Conservation (phyloP, 352 stramenopile species). For the Globisporangium recalcitrans region DNA sequence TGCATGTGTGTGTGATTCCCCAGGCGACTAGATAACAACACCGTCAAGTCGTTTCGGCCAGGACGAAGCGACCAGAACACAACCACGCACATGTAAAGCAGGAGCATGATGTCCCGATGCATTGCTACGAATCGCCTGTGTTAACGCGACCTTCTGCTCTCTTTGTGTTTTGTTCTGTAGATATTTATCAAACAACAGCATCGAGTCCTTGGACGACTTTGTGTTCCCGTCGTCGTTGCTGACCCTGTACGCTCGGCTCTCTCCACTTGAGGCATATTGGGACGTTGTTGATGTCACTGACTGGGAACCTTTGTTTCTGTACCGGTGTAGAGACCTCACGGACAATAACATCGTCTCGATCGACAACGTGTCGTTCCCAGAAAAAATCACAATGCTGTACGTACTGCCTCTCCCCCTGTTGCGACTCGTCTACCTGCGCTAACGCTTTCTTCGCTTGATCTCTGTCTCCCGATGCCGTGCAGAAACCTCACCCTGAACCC, state of each 20-base stretch:
- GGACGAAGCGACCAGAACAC: not conserved
- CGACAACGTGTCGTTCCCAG: slow-evolving; percentile 3
- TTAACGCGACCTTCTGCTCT: too few species aligned
- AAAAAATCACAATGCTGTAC: slow-evolving; percentile 9
- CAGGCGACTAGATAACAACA: slow-evolving; percentile 13
- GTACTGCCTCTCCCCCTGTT: not conserved
- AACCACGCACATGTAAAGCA: slow-evolving; percentile 12
- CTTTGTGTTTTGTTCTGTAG: too few species aligned
- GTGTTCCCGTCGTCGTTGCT: slow-evolving; percentile 25
- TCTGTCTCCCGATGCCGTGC: not conserved
- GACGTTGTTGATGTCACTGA: not conserved
- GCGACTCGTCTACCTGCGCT: slow-evolving; percentile 12
- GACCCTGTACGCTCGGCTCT: slow-evolving; percentile 5
- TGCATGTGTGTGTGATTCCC: not conserved
- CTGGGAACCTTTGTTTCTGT: not conserved
- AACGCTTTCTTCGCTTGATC: not conserved
- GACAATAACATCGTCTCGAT: slow-evolving; percentile 5
- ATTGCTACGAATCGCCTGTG: too few species aligned
- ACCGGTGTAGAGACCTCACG: slow-evolving; percentile 2
- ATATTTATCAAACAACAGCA: slow-evolving; percentile 35
- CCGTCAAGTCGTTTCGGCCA: slow-evolving; percentile 5
- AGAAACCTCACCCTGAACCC: slow-evolving; percentile 35
- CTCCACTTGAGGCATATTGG: too few species aligned
- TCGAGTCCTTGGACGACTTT: slow-evolving; percentile 21
- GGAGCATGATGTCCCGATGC: too few species aligned